Evolutionary conservation across 805 yeast species (phyloP), one percentile per base, ranked within the genome.

Genomic region (Torulaspora microellipsoides): DNA sequence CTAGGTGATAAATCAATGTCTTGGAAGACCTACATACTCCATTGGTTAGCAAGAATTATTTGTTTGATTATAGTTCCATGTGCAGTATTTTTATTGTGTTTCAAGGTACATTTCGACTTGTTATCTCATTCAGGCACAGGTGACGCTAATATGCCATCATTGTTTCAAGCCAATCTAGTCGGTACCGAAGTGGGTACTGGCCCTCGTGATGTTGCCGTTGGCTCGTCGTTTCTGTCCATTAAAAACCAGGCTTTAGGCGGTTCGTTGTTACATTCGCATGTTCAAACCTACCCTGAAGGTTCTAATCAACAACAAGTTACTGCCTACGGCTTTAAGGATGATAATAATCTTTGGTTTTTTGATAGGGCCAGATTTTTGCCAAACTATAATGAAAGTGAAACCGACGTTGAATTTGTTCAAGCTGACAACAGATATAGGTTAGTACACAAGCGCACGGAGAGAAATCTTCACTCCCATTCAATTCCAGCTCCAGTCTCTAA

Each of bases 301-400:
- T 86, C 96, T 2, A 75, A 77, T 49, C 98, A 93, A 67, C 97
- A 90, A 65, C 99, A 93, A 66, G 75, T 93, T 38, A 93, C 99
- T 23, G 86, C 93, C 6, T 93, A 93, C 64, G 86, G 90, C 14
- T 88, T 81, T 65, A 87, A 87, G 61, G 98, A 93, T 64, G 67
- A 73, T 41, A 91, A 93, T 67, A 93, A 91, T 63, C 78, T 84
- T 42, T 90, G 96, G 85, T 57, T 74, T 25, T 70, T 88, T 53
- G 83, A 83, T 54, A 74, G 82, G 57, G 74, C 72, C 25, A 72
- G 85, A 62, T 74, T 67, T 7, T 45, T 54, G 13, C 59, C 56
- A 11, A 20, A 47, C 9, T 65, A 59, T 51, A 45, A 45, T 43
- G 59, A 55, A 28, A 59, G 53, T 17, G 68, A 68, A 32, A 43